Base-by-base conservation (phyloP, 2,329 filamentous ascomycete genomes). In the Waltergamsia citrina region DNA sequence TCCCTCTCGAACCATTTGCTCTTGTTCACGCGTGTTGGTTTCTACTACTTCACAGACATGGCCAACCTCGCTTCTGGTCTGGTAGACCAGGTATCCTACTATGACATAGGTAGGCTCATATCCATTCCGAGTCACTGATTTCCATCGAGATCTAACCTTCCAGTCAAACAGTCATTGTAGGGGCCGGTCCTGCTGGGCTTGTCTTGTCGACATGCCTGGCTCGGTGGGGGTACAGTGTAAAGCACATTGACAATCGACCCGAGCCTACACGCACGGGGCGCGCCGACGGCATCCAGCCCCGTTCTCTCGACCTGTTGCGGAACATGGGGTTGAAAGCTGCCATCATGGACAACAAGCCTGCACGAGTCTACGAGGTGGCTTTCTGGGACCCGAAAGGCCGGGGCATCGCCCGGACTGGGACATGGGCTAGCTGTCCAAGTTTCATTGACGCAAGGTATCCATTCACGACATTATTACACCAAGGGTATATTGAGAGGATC, bases 211-310 rank as follows among this genome's bases (percentile, higher is more conserved):
- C 87, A 20, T 90, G 84, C 53, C 72, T 95, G 41, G 84, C 85
- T 40, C 72, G 87, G 63, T 94, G 87, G 85, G 88, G 88, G 15
- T 95, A 94, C 68, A 86, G 78, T 56, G 85, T 95, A 58, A 94
- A 90, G 67, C 86, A 94, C 60, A 86, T 94, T 51, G 88, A 94
- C 62, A 94, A 93, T 60, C 74, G 87, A 7, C 69, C 85, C 3
- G 83, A 90, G 49, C 87, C 87, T 12, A 94, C 87, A 10, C 52
- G 76, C 3, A 94, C 86, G 15, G 87, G 87, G 34, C 83, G 87
- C 43, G 88, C 87, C 36, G 87, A 94, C 59, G 87, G 86, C 41
- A 93, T 95, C 38, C 87, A 94, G 61, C 87, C 87, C 24, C 79
- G 88, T 25, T 93, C 87, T 1, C 68, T 93, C 17, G 87, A 94